phyloP scores from a whole-genome alignment of 2,329 filamentous ascomycete species.

The Neophaeococcomyces aloes region DNA sequence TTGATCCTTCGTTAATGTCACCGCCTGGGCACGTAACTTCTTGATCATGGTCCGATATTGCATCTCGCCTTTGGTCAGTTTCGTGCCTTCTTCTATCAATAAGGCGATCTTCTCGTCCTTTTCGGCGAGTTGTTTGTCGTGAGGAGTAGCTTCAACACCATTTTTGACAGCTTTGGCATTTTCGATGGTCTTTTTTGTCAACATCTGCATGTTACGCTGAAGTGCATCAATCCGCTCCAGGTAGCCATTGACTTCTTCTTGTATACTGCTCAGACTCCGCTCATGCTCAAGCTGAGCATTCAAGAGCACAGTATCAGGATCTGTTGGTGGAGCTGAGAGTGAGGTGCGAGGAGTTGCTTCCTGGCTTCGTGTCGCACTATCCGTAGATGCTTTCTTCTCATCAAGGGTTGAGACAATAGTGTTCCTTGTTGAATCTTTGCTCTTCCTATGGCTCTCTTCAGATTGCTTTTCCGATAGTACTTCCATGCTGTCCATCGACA shows the following conservation, averaged over 20 bases:
- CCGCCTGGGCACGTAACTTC: slow-evolving; percentile 51
- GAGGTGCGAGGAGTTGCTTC: slow-evolving; percentile 23
- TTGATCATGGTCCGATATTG: slow-evolving; percentile 75
- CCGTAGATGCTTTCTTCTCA: slow-evolving; percentile 7
- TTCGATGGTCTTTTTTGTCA: slow-evolving; percentile 69
- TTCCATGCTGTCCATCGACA: neutral
- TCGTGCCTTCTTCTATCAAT: slow-evolving; percentile 85
- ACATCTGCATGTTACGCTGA: slow-evolving; percentile 79
- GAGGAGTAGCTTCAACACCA: slow-evolving; percentile 52
- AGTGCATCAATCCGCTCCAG: slow-evolving; percentile 85
- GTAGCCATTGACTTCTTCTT: slow-evolving; percentile 69
- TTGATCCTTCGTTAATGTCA: slow-evolving; percentile 43
- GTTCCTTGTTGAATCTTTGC: slow-evolving; percentile 14
- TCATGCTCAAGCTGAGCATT: slow-evolving; percentile 10
- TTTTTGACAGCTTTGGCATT: slow-evolving; percentile 59
- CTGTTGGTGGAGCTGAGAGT: slow-evolving; percentile 20
- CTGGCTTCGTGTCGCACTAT: slow-evolving; percentile 23
- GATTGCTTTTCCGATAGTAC: slow-evolving; percentile 17
- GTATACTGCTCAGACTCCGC: slow-evolving; percentile 9
- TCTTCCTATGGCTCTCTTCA: slow-evolving; percentile 24
- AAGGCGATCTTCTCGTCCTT: slow-evolving; percentile 84
- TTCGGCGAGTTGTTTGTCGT: slow-evolving; percentile 71
- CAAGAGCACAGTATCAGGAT: slow-evolving; percentile 9
- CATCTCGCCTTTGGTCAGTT: slow-evolving; percentile 74
- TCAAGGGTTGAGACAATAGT: neutral